Conservation (phyloP, 352 stramenopile species). For the Phytophthora chlamydospora region DNA sequence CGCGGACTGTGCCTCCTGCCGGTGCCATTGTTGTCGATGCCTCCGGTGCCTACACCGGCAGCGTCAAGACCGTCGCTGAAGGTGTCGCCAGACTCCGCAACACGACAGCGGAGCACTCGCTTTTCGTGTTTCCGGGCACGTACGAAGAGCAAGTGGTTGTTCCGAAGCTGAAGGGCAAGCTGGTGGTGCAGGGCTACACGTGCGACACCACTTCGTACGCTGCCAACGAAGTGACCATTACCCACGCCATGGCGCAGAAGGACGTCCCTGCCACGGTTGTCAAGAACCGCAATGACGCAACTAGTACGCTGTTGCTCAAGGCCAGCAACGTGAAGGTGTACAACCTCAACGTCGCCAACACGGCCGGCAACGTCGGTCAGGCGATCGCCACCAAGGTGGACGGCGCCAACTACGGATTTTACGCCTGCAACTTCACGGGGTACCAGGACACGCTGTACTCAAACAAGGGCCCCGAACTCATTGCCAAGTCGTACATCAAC, state of each 20-base stretch:
- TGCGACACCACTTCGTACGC: constrained; percentile 22
- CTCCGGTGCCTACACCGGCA: constrained; percentile 16
- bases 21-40: constrained; percentile 33
- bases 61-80: constrained; percentile 17
- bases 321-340: constrained; percentile 26
- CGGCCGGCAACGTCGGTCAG: constrained; percentile 14
- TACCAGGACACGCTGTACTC: constrained; percentile 27
- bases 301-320: constrained; percentile 20
- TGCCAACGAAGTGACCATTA: constrained; percentile 28
- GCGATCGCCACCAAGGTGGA: constrained; percentile 19
- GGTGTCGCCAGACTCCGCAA: constrained; percentile 21
- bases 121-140: constrained; percentile 22
- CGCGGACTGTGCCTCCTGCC: constrained; percentile 9
- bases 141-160: constrained; percentile 24
- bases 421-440: constrained; percentile 26
- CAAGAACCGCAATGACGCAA: constrained; percentile 22
- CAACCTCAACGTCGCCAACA: constrained; percentile 31
- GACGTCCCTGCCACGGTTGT: constrained; percentile 21
- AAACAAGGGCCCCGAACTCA: constrained; percentile 17
- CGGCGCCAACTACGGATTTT: constrained; percentile 23
- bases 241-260: constrained; percentile 25
- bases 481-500: constrained; percentile 26
- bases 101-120: constrained; percentile 13
- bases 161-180: constrained; percentile 8
- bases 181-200: constrained; percentile 30